Evolutionary conservation across 805 yeast species (phyloP), one percentile per base, ranked within the genome.

Genomic region (Zygotorulaspora florentina): DNA sequence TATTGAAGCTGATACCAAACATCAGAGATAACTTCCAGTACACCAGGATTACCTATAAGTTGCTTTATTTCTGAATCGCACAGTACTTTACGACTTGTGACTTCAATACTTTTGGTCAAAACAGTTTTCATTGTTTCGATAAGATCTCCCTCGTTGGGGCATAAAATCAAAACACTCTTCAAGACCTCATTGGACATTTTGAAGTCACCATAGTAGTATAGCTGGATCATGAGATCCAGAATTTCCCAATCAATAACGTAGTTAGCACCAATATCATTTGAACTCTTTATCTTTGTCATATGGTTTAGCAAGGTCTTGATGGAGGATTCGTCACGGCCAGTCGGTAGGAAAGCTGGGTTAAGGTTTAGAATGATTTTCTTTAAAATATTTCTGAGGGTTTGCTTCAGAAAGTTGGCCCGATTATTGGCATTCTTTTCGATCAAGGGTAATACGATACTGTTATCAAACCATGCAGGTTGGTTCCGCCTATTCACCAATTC

Each of bases 401-500:
- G 61, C 8, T 51, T 12, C 17, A 47, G 40, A 15, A 34, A 47
- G 37, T 31, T 50, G 42, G 30, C 25, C 33, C 51, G 39, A 29
- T 42, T 42, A 39, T 17, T 35, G 9, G 12, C 20, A 39, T 40
- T 30, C 23, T 37, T 45, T 27, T 43, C 31, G 13, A 41, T 13
- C 40, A 47, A 31, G 23, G 51, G 49, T 26, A 29, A 30, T 37
- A 51, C 46, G 20, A 45, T 35, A 30, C 50, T 35, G 12, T 40
- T 39, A 44, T 43, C 41, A 42, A 42, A 47, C 55, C 51, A 51
- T 25, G 25, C 33, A 9, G 38, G 29, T 42, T 39, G 40, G 10
- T 15, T 25, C 8, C 27, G 11, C 5, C 39, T 36, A 11, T 39
- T 64, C 41, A 62, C 72, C 16, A 70, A 15, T 8, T 41, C 40